phyloP scores from a whole-genome alignment of 2,329 filamentous ascomycete species.

The Aspergillus brunneoviolaceus region DNA sequence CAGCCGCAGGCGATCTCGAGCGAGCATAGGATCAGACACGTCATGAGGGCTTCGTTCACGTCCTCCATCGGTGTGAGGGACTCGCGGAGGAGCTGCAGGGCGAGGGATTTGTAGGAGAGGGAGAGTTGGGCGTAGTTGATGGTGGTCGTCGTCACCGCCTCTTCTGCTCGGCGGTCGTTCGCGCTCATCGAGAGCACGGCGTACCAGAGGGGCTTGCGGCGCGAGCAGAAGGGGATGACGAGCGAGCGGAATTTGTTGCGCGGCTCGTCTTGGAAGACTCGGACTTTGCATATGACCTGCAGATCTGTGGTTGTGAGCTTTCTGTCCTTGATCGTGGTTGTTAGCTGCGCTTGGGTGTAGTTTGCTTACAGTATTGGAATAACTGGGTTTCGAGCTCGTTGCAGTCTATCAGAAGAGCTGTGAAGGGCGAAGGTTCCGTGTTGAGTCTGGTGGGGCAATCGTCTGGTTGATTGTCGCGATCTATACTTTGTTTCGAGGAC shows the following conservation, averaged over 20 bases:
- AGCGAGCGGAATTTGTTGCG: constrained; percentile 4
- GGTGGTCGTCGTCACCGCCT: background rate
- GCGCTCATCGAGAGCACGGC: constrained; percentile 4
- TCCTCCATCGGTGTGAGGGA: background rate
- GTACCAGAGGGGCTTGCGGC: constrained; percentile 1
- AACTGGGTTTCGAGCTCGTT: background rate
- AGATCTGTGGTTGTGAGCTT: background rate
- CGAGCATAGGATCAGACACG: background rate
- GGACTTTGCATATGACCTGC: background rate
- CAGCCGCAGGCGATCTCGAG: constrained; percentile 3
- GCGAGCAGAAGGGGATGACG: background rate
- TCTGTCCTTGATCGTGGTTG: background rate
- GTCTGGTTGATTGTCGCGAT: background rate
- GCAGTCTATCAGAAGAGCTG: background rate
- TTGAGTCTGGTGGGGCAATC: background rate
- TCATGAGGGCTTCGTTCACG: constrained; percentile 1
- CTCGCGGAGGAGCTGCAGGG: background rate
- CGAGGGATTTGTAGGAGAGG: background rate
- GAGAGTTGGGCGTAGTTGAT: constrained; percentile 4
- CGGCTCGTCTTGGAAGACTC: constrained; percentile 1
- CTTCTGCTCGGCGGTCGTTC: constrained; percentile 1
- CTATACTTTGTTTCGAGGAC: background rate
- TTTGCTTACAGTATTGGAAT: constrained; percentile 1
- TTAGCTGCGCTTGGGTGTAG: background rate
- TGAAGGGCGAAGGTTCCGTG: background rate